Evolutionary conservation across 2,329 filamentous ascomycete species (phyloP).

Genomic region (Colletotrichum siamense): DNA sequence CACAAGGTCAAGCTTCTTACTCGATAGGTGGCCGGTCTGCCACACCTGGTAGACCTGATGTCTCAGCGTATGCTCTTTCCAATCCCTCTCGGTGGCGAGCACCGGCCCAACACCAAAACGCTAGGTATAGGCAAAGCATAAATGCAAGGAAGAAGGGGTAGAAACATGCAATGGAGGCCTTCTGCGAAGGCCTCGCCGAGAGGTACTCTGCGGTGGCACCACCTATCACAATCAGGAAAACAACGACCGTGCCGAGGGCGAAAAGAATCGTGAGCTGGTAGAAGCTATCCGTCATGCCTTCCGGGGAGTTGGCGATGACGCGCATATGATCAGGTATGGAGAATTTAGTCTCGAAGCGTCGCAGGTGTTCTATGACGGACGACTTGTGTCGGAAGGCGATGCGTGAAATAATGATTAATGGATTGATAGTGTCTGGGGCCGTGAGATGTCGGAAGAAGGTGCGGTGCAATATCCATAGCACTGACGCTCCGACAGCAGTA

Average conservation of each 20-base stretch:
- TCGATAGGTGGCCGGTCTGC: background rate
- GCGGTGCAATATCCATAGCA: too few species aligned
- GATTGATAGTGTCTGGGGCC: too few species aligned
- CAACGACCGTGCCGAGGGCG: background rate
- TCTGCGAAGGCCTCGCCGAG: too few species aligned
- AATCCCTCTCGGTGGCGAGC: background rate
- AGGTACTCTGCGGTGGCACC: background rate
- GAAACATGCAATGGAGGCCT: too few species aligned
- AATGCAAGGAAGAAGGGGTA: too few species aligned
- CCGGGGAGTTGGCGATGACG: background rate
- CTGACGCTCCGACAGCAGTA: too few species aligned
- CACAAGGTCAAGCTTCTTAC: background rate
- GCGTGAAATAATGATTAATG: fast-evolving
- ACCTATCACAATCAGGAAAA: too few species aligned
- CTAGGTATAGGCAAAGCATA: background rate
- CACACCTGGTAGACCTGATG: background rate
- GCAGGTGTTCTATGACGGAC: background rate
- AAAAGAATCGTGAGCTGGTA: background rate
- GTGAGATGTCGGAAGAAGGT: too few species aligned
- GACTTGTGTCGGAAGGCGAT: background rate
- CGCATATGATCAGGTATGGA: background rate
- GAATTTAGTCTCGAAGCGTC: background rate
- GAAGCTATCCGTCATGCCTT: background rate
- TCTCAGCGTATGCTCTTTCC: background rate
- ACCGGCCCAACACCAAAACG: fast-evolving